Evolutionary conservation across 2,329 filamentous ascomycete species (phyloP).

Genomic region (Clarireedia hainanense): DNA sequence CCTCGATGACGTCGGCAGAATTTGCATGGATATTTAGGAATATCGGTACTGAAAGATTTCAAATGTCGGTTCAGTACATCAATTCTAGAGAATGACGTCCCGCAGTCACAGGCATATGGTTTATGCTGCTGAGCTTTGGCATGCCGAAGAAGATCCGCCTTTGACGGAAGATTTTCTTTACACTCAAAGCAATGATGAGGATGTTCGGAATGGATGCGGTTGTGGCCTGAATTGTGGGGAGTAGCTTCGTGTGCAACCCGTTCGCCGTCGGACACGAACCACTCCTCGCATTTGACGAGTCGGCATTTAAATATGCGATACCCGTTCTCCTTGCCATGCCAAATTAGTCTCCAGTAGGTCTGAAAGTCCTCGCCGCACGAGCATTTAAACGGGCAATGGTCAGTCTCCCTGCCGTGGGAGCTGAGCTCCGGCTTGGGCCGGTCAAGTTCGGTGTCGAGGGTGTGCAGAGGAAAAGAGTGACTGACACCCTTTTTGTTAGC

Average conservation of each 20-base stretch:
- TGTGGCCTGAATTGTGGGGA: conserved; percentile 8
- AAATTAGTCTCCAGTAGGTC: background rate
- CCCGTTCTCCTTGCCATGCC: background rate
- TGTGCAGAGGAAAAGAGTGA: too few species aligned
- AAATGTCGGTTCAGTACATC: conserved; percentile 27
- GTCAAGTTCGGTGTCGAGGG: too few species aligned
- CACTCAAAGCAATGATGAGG: conserved; percentile 14
- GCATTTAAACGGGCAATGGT: background rate
- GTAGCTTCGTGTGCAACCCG: conserved; percentile 7
- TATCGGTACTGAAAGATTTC: conserved; percentile 14
- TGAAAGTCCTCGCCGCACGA: background rate
- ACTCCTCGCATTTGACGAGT: conserved; percentile 1
- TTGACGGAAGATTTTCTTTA: background rate
- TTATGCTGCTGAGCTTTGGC: conserved; percentile 12
- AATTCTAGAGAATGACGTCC: conserved; percentile 20
- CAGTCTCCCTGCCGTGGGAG: background rate
- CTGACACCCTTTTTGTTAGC: conserved; percentile 22
- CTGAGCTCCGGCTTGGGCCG: background rate
- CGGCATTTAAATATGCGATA: background rate
- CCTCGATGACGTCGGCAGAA: conserved; percentile 30
- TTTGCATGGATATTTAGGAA: conserved; percentile 24
- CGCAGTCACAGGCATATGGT: conserved; percentile 21
- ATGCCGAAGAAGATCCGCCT: conserved; percentile 12
- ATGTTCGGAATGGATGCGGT: background rate
- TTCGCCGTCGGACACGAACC: conserved; percentile 6